These are phyloP conservation scores for Citrus inodora DNA, from an alignment of 345 rosid genomes.

Conservation along the genomic window DNA sequence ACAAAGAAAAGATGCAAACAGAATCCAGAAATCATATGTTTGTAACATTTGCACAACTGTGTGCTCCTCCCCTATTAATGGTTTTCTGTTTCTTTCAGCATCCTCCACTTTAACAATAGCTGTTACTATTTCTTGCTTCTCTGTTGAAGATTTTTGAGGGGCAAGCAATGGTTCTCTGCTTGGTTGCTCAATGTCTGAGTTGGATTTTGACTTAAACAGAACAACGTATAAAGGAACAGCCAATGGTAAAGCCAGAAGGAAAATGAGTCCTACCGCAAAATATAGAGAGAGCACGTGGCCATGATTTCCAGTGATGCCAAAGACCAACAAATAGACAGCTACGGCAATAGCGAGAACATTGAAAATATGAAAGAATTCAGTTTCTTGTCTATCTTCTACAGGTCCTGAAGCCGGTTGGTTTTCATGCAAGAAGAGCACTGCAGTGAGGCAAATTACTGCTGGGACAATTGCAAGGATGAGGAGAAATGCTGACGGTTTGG, in stretches of 20 bases:
- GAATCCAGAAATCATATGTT: conserved; percentile 79
- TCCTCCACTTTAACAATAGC: not conserved
- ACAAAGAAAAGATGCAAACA: conserved; percentile 72
- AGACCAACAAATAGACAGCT: conserved; percentile 70
- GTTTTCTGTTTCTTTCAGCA: conserved; percentile 27
- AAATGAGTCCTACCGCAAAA: conserved; percentile 11
- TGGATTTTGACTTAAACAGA: conserved; percentile 12
- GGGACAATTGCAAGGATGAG: conserved; percentile 70
- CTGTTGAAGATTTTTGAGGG: conserved; percentile 17
- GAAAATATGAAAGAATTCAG: conserved; percentile 49
- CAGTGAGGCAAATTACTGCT: conserved; percentile 66
- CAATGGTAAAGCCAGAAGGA: conserved; percentile 32
- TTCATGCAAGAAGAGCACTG: conserved; percentile 78
- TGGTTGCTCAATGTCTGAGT: not conserved
- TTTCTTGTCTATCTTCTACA: conserved; percentile 54
- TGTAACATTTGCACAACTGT: conserved; percentile 59
- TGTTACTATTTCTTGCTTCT: not conserved
- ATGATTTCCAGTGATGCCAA: conserved; percentile 33
- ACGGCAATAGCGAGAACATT: conserved; percentile 64
- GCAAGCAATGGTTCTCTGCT: not conserved
- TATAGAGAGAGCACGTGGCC: not conserved
- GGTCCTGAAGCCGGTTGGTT: conserved; percentile 37
- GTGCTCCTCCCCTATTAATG: conserved; percentile 80
- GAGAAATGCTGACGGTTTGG: conserved; percentile 56
- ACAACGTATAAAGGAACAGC: not conserved